Base-by-base conservation (phyloP, 2,329 filamentous ascomycete species). In the Trichoderma lentiforme region DNA sequence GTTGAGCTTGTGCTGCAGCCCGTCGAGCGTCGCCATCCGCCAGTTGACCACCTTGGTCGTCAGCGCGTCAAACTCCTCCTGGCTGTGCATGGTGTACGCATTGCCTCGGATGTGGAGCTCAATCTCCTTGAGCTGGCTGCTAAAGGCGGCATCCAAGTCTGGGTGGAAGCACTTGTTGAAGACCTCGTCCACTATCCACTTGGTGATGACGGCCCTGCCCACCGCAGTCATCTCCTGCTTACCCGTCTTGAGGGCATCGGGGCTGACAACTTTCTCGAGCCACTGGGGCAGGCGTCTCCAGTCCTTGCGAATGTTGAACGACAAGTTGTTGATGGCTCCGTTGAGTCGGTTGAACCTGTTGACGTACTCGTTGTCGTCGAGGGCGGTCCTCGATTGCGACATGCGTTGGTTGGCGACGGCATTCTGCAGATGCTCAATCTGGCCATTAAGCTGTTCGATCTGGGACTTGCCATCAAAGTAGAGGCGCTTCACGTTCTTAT, bases 191-290 rank as follows among this genome's bases (percentile, higher is more conserved):
- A 95, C 91, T 6, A 99, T 84, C 94, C 95, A 99, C 73, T 91
- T 89, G 32, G 93, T 93, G 76, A 99, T 94, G 74, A 95, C 90
- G 14, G 95, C 94, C 69, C 95, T 90, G 18, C 96, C 96, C 28
- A 97, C 92, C 6, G 95, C 95, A 7, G 94, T 98, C 96, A 99
- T 99, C 82, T 99, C 96, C 81, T 98, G 95, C 79, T 95, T 97
- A 73, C 95, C 96, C 11, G 92, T 94, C 77, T 91, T 89, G 69
- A 97, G 86, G 1, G 94, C 95, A 77, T 97, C 95, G 67, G 92
- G 87, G 80, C 95, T 98, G 75, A 97, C 93, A 70, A 90, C 93
- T 28, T 87, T 87, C 70, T 90, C 88, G 58, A 99, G 85, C 94
- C 94, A 98, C 6, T 86, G 80, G 0, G 96, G 96, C 70, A 98